phyloP scores from a whole-genome alignment of 306 rosid genomes.

The Cyamopsis tetragonoloba region DNA sequence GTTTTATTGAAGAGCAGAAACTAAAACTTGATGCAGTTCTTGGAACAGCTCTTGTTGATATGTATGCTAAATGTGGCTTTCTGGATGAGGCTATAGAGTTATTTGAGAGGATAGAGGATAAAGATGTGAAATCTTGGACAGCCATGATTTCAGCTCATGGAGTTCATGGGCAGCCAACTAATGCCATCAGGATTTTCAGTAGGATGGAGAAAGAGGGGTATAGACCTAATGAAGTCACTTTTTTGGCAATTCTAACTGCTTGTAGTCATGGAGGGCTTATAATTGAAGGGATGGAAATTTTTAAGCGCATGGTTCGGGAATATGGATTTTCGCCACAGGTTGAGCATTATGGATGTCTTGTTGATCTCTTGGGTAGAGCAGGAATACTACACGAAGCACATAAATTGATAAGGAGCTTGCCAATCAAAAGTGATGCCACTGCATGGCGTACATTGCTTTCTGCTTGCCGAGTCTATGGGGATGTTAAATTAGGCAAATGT shows the following conservation, averaged over 20 bases:
- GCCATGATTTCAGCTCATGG: slow-evolving; percentile 69
- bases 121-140: slow-evolving; percentile 76
- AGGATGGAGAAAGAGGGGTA: slow-evolving; percentile 57
- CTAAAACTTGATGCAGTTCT: slow-evolving; percentile 54
- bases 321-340: slow-evolving; percentile 46
- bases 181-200: slow-evolving; percentile 43
- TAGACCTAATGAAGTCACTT: slow-evolving; percentile 57
- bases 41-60: slow-evolving; percentile 66
- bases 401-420: slow-evolving; percentile 53
- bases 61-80: slow-evolving; percentile 69
- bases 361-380: slow-evolving; percentile 74
- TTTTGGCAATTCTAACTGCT: slow-evolving; percentile 57
- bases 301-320: slow-evolving; percentile 51
- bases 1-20: slow-evolving; percentile 47
- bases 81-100: slow-evolving; percentile 49
- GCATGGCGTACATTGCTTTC: slow-evolving; percentile 75
- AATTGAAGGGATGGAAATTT: slow-evolving; percentile 47
- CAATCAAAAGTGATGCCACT: slow-evolving; percentile 49
- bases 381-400: slow-evolving; percentile 72
- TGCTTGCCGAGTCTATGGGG: slow-evolving; percentile 63
- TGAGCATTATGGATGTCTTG: slow-evolving; percentile 68
- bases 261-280: slow-evolving; percentile 78
- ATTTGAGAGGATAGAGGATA: slow-evolving; percentile 48
- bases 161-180: slow-evolving; percentile 52
- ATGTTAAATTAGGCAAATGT: slow-evolving; percentile 45